Base-by-base conservation (phyloP, 179 eudicot genomes). In the Heliamphora pulchella region DNA sequence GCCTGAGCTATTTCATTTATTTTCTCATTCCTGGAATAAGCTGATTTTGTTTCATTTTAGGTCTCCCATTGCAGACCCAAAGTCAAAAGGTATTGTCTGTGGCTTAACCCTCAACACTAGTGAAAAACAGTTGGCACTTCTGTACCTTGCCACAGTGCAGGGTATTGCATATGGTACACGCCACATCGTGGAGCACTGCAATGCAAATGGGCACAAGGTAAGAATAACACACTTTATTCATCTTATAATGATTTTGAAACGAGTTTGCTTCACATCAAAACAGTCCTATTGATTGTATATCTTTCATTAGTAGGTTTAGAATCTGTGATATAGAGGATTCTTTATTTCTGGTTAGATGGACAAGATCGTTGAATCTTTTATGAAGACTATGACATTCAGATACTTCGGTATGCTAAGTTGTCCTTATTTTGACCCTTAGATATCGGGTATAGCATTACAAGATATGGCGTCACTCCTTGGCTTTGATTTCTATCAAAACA, bases 121-220 rank as follows among this genome's bases (percentile, higher is more conserved):
- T 89, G 99, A 94, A 85, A 88, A 87, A 78, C 91, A 96, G 85
- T 87, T 96, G 85, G 97, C 98, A 75, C 93, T 94, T 83, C 88
- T 87, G 39, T 96, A 94, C 88, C 93, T 90, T 80, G 97, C 99
- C 65, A 89, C 99, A 31, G 87, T 96, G 77, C 99, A 96, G 83
- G 98, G 91, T 77, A 91, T 96, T 84, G 98, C 98, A 66, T 96
- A 96, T 80, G 99, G 99, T 57, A 96, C 98, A 81, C 97, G 97
- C 46, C 99, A 94, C 82, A 91, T 96, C 73, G 90, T 96, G 58
- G 96, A 96, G 87, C 99, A 96, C 78, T 96, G 94, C 91, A 96
- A 96, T 86, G 88, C 91, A 64, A 88, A 94, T 78, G 99, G 98
- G 79, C 99, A 96, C 89, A 89, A 91, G 83, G 99, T 92, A 92